Base-by-base conservation (phyloP, 345 rosid species). In the Citrus medica region DNA sequence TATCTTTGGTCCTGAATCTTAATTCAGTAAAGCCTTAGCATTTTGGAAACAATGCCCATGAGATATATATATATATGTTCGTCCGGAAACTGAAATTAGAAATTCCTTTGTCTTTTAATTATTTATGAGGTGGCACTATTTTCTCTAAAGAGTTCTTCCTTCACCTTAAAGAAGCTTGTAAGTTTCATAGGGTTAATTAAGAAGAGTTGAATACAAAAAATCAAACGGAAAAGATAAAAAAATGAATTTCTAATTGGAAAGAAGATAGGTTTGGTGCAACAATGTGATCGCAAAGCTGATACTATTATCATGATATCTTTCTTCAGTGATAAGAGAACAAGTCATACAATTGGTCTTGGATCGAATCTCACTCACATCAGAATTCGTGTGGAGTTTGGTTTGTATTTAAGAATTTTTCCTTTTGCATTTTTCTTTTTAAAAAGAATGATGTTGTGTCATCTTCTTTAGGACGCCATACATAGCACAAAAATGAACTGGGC, bases 401-500 rank as follows among this genome's bases (percentile, higher is more conserved):
- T 13, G 9, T 28, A 63, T 30, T 63, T 28, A 30, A 61, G 16
- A 24, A 28, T 4, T 46, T 46, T 46, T 46, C 51, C 51, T 13
- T 46, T 46, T 46, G 16, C 51, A 46, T 12, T 46, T 46, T 46
- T 12, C 4, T 61, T 61, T 61, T 24, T 6, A 22, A 61, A 24
- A 24, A 61, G 22, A 73, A 3, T 48, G 25, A 12, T 73, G 60
- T 61, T 62, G 40, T 68, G 69, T 74, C 69, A 74, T 28, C 69
- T 62, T 62, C 37, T 8, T 19, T 19, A 42, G 60, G 60, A 28
- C 33, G 33, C 77, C 69, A 60, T 59, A 30, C 4, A 51, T 3
- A 21, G 58, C 62, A 28, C 24, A 67, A 68, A 24, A 79, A 75
- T 61, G n/a, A 12, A 79, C 21, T 28, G 78, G 61, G 56, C 73